phyloP scores from a whole-genome alignment of 345 rosid genomes.

The Salix exigua region DNA sequence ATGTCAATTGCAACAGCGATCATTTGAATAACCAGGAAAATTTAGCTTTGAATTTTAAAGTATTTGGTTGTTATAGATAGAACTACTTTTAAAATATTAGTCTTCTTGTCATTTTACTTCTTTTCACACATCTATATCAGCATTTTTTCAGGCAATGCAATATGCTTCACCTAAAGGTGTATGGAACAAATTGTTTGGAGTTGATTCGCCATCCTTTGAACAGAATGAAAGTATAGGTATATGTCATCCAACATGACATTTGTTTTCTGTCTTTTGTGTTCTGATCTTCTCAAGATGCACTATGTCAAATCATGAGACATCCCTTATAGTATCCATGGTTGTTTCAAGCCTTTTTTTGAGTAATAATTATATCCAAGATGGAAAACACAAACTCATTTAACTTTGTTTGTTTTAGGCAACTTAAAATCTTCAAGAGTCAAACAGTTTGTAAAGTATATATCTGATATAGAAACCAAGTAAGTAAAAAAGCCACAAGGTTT shows the following conservation, averaged over 20 bases:
- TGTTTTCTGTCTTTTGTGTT: not conserved
- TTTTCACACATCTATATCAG: not conserved
- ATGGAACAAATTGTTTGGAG: slow-evolving; percentile 76
- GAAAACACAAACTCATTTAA: slow-evolving; percentile 4
- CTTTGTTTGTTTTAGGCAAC: slow-evolving; percentile 38
- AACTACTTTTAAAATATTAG: not conserved
- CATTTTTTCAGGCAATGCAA: slow-evolving; percentile 69
- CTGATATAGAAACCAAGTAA: slow-evolving; percentile 75
- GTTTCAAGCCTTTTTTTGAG: slow-evolving; percentile 2
- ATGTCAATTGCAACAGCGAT: not conserved
- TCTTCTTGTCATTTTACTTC: no score
- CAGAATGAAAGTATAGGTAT: slow-evolving; percentile 42
- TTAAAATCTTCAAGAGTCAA: slow-evolving; percentile 47
- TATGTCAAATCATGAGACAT: not conserved
- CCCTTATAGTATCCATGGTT: not conserved
- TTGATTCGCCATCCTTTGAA: slow-evolving; percentile 44
- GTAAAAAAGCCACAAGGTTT: slow-evolving; percentile 11
- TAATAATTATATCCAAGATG: not conserved
- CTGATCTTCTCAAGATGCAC: not conserved
- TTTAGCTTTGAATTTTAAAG: not conserved
- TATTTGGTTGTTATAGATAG: not conserved
- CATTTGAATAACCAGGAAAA: slow-evolving; percentile 3
- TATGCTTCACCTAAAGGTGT: slow-evolving; percentile 86
- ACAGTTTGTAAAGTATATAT: slow-evolving; percentile 68
- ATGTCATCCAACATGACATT: not conserved